Conservation (phyloP, 176 grass and related monocot species). For the Dendrocalamus sinicus region DNA sequence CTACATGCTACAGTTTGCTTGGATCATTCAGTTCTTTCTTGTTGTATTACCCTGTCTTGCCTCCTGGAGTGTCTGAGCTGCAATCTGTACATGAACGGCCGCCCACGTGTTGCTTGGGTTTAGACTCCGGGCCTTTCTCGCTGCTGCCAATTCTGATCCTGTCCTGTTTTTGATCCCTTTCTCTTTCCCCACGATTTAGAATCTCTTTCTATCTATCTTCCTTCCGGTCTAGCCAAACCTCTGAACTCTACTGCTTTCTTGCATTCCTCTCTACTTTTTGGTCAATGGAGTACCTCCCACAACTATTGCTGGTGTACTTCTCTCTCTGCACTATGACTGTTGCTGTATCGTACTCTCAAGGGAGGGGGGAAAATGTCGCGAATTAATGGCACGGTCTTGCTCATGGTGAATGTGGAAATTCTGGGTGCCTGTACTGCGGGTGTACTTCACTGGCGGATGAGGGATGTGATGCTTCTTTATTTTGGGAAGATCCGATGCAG, state of each 20-base stretch:
- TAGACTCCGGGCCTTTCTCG: not conserved
- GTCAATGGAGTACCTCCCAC: conserved; percentile 25
- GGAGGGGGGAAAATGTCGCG: not conserved
- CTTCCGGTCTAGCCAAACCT: not conserved
- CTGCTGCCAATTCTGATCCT: not conserved
- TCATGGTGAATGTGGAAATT: conserved; percentile 20
- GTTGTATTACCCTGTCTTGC: not conserved
- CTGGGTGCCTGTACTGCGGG: not conserved
- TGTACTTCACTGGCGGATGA: conserved; percentile 9
- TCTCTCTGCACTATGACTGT: not conserved
- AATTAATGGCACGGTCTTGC: not conserved
- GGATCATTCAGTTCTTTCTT: too few species aligned
- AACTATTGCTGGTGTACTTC: conserved; percentile 31
- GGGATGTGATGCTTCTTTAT: conserved; percentile 31
- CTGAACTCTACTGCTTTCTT: not conserved
- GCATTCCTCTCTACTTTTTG: not conserved
- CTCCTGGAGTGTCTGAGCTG: not conserved
- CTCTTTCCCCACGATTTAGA: not conserved
- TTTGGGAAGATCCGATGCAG: conserved; percentile 33
- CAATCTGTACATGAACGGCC: not conserved
- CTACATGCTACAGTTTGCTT: not conserved
- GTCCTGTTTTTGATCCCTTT: not conserved
- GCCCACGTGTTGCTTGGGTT: not conserved
- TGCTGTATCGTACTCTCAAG: conserved; percentile 11
- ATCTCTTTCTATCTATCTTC: not conserved